These are phyloP conservation scores for Coemansia sp. DNA, from an alignment of 192 early-diverging fungal genomes.

Conservation along the genomic window DNA sequence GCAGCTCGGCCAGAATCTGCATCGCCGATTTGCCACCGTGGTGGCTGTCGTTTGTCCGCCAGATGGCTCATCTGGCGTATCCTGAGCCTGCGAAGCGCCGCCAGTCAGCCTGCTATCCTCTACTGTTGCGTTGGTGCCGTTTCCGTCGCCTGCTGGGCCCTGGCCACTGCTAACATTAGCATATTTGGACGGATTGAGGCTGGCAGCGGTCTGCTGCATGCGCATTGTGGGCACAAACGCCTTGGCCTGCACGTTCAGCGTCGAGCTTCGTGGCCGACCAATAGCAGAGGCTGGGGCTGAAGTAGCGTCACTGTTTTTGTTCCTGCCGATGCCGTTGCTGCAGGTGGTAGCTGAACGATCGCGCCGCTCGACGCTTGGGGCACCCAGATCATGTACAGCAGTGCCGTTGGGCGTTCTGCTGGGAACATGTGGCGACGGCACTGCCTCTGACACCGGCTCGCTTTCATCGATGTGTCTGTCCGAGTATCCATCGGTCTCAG, in stretches of 20 bases:
- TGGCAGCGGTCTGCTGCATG: neutral
- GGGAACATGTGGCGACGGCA: neutral
- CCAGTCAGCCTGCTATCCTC: neutral
- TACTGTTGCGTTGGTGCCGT: neutral
- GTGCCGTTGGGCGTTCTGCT: neutral
- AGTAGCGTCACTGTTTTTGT: neutral
- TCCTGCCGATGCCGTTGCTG: neutral
- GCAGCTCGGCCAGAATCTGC: constrained; percentile 55
- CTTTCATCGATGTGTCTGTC: neutral
- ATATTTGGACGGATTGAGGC: neutral
- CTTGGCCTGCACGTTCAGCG: constrained; percentile 35
- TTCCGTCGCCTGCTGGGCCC: neutral
- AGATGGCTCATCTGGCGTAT: neutral
- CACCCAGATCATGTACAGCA: too few species aligned
- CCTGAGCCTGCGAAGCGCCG: neutral
- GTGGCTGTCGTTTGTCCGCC: neutral
- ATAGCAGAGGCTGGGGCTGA: neutral
- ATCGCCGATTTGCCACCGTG: constrained; percentile 28
- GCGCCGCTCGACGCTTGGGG: neutral
- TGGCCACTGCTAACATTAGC: constrained; percentile 12
- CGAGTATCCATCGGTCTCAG: neutral
- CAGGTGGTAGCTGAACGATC: constrained; percentile 5
- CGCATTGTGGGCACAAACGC: constrained; percentile 30
- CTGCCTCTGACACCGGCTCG: neutral
- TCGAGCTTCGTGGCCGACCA: constrained; percentile 32